These are phyloP conservation scores for Perkinsus marinus DNA, from an alignment of 169 alveolate genomes.

Conservation along the genomic window DNA sequence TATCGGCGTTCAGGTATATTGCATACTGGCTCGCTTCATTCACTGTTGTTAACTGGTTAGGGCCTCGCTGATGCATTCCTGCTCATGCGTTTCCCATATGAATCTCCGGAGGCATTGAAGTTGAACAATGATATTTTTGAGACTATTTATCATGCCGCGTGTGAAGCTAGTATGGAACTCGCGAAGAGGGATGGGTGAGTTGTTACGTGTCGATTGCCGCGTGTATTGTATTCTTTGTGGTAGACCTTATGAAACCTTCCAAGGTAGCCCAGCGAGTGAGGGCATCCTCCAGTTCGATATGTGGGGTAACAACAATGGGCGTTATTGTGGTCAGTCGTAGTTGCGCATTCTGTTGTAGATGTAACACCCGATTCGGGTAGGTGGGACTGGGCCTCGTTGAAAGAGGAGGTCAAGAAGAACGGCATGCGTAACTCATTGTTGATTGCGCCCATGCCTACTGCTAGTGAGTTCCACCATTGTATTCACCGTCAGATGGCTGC, in stretches of 20 bases:
- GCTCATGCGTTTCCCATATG: conserved; percentile 86
- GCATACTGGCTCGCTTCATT: too few species aligned
- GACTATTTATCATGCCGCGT: conserved; percentile 91
- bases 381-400: conserved; percentile 88
- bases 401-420: conserved; percentile 63
- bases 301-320: conserved; percentile 78
- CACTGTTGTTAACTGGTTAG: conserved; percentile 11
- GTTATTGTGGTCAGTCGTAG: conserved; percentile 24
- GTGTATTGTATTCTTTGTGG: conserved; percentile 2
- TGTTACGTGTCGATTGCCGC: too few species aligned
- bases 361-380: conserved; percentile 12
- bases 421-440: conserved; percentile 95
- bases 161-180: conserved; percentile 78
- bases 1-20: conserved; percentile 70
- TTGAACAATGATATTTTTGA: conserved; percentile 86
- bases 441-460: conserved; percentile 99
- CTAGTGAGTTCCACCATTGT: conserved; percentile 85
- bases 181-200: conserved; percentile 69
- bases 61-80: conserved; percentile 96
- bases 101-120: conserved; percentile 77
- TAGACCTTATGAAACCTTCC: conserved; percentile 76
- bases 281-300: conserved; percentile 91
- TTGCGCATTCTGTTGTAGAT: background rate
- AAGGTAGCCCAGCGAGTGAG: conserved; percentile 88
- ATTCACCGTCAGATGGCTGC: background rate